These are phyloP conservation scores for Cordyceps fumosorosea DNA, from an alignment of 2,329 filamentous ascomycete genomes.

Conservation along the genomic window DNA sequence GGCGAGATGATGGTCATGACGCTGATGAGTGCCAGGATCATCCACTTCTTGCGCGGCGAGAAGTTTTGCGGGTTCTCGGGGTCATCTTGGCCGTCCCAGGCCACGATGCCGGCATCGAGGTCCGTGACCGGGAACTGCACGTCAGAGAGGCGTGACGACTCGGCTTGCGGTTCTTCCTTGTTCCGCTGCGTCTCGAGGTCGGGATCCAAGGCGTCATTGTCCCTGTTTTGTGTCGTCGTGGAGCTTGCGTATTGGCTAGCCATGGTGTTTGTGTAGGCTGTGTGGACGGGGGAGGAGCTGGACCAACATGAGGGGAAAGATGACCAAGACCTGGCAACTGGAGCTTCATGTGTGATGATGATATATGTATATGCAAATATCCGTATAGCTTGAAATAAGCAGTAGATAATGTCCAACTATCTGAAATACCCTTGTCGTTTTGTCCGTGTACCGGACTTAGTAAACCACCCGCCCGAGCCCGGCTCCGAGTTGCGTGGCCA, in stretches of 20 bases:
- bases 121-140: not conserved
- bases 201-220: not conserved
- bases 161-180: not conserved
- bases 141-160: not conserved
- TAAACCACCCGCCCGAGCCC: not conserved
- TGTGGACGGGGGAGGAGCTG: not conserved
- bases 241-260: not conserved
- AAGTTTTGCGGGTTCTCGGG: constrained; percentile 59
- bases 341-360: not conserved
- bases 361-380: not conserved
- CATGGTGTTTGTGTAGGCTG: not conserved
- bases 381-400: not conserved
- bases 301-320: not conserved
- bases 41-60: constrained; percentile 37
- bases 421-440: no score
- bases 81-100: constrained; percentile 53
- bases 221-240: not conserved
- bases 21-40: constrained; percentile 25
- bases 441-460: not conserved
- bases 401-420: not conserved
- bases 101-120: constrained; percentile 31
- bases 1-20: constrained; percentile 24
- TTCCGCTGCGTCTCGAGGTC: not conserved
- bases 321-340: not conserved
- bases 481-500: no score